Evolutionary conservation across 2,329 filamentous ascomycete genomes (phyloP).

Genomic region (Aspergillus sp.): DNA sequence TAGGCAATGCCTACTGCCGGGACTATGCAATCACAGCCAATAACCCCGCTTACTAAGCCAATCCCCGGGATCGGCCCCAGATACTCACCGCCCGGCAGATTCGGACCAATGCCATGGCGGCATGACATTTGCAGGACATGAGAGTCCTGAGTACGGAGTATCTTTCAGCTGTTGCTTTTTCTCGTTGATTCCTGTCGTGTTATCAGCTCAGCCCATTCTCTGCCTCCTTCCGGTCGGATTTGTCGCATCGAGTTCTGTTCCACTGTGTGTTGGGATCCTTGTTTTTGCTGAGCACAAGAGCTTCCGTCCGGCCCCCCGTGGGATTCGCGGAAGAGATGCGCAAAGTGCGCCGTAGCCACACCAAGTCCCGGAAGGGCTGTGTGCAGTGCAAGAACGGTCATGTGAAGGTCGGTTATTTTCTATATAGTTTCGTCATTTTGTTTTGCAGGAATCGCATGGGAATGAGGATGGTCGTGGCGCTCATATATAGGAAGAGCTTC

Average conservation of each 20-base stretch:
- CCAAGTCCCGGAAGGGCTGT: slow-evolving; percentile 35
- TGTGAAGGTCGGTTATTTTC: slow-evolving; percentile 27
- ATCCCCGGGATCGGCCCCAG: background rate
- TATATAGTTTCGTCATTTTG: background rate
- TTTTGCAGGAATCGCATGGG: background rate
- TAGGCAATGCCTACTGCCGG: background rate
- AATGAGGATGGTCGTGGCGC: background rate
- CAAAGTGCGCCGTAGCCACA: slow-evolving; percentile 25
- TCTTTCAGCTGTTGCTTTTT: too few species aligned
- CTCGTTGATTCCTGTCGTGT: too few species aligned
- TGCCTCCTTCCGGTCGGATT: too few species aligned
- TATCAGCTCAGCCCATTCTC: too few species aligned
- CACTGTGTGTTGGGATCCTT: too few species aligned
- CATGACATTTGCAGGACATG: background rate
- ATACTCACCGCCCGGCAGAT: background rate
- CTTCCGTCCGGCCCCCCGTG: background rate
- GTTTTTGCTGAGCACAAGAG: background rate
- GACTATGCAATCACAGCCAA: too few species aligned
- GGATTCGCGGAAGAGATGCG: background rate
- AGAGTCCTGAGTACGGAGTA: too few species aligned
- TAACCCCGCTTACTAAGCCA: background rate
- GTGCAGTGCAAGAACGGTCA: slow-evolving; percentile 34
- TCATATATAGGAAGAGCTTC: background rate
- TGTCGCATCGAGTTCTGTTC: too few species aligned
- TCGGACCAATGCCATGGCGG: background rate